These are phyloP conservation scores for Elsinoe necatrix DNA, from an alignment of 2,329 filamentous ascomycete species.

Conservation along the genomic window DNA sequence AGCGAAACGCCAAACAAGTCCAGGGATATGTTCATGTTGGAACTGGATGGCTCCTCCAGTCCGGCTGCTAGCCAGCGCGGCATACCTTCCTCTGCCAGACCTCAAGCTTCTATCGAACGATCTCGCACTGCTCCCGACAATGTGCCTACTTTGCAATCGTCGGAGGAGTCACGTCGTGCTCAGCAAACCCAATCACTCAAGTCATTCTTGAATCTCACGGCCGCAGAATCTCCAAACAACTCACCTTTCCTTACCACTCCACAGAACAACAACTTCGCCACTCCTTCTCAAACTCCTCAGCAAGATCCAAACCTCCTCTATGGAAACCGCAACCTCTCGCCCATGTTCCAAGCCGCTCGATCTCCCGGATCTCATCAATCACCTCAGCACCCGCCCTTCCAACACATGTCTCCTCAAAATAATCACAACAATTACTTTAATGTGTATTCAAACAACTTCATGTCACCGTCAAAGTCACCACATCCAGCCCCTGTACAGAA, in stretches of 20 bases:
- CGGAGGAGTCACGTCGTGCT: slow-evolving; percentile 44
- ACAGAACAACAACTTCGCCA: slow-evolving; percentile 20
- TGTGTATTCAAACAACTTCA: slow-evolving; percentile 19
- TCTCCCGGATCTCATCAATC: slow-evolving; percentile 25
- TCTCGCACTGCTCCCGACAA: slow-evolving; percentile 28
- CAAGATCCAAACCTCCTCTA: slow-evolving; percentile 30
- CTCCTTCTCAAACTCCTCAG: slow-evolving; percentile 22
- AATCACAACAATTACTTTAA: slow-evolving; percentile 17
- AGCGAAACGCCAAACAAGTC: slow-evolving; percentile 12
- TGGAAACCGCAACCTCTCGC: slow-evolving; percentile 42
- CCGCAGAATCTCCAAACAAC: slow-evolving; percentile 1
- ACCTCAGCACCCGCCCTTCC: slow-evolving; percentile 20
- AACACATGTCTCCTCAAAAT: slow-evolving; percentile 14
- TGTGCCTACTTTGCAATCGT: slow-evolving; percentile 29
- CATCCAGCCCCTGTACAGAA: slow-evolving; percentile 1
- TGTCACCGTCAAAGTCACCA: slow-evolving; percentile 11
- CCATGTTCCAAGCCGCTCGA: slow-evolving; percentile 41
- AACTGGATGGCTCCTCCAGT: slow-evolving; percentile 52
- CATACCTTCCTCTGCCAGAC: slow-evolving; percentile 19
- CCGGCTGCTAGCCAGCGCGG: slow-evolving; percentile 21
- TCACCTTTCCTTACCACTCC: slow-evolving; percentile 16
- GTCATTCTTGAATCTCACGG: slow-evolving; percentile 31
- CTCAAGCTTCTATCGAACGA: slow-evolving; percentile 24
- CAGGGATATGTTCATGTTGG: slow-evolving; percentile 51
- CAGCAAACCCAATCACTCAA: slow-evolving; percentile 37